Evolutionary conservation across 345 rosid genomes (phyloP), one percentile per base, ranked within the genome.

Genomic region (Eucalyptus dawsonii): DNA sequence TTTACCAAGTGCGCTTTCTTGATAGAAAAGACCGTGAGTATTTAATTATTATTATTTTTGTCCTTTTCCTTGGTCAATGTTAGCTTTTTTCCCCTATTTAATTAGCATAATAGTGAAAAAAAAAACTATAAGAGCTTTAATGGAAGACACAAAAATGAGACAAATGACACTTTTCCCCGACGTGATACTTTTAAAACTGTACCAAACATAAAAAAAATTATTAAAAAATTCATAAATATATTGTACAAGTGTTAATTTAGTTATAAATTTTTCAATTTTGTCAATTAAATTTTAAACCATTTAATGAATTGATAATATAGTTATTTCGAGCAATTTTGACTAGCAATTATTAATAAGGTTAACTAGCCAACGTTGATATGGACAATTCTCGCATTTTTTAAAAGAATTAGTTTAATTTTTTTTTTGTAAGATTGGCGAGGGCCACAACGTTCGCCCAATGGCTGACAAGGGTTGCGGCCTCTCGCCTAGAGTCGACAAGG

Each of bases 181-280:
- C 0, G 7, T 25, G 8, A 58, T 10, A 11, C 67, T 25, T 58
- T 11, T 1, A 58, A 25, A 24, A 24, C 0, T 58, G 7, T 58
- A 58, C 14, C 12, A 5, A 21, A 22, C 6, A 1, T 22, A 1
- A 2, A 25, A 25, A 25, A 58, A 6, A 25, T 58, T 0, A 25
- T 1, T 6, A 11, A 25, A 25, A 11, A 11, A 10, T 7, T 58
- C 1, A 25, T 58, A 25, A 25, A 58, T 58, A 0, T 58, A 58
- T 58, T 58, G 1, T 24, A 2, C 3, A 11, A 6, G 6, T 25
- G 0, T 58, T 5, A 58, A 1, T 25, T 25, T 0, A 58, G 0
- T 58, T 25, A 24, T 58, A 58, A 58, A 11, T 11, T 2, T 58
- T 25, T 58, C 0, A 1, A 58, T 25, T 58, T 58, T 10, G 1